Conservation (phyloP, 495 filamentous ascomycete genomes). For the Copromyces sp. region DNA sequence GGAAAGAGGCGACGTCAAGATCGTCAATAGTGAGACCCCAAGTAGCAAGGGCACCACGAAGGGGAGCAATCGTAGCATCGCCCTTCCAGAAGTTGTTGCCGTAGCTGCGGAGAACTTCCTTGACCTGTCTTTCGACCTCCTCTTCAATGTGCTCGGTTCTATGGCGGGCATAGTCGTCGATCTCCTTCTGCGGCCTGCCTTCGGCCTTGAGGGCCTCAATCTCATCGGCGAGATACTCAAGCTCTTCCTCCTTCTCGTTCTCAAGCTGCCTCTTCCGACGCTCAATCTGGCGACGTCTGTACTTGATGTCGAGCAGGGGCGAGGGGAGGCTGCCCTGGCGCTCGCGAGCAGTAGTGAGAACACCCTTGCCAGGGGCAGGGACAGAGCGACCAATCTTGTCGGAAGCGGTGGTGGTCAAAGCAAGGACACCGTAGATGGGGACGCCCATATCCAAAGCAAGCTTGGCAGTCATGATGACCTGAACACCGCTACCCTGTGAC, state of each 20-base stretch:
- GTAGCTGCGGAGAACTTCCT: slow-evolving; percentile 78
- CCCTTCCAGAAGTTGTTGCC: slow-evolving; percentile 99
- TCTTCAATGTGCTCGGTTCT: slow-evolving; percentile 78
- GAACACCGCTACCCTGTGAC: slow-evolving; percentile 95
- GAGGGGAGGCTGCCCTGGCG: slow-evolving; percentile 83
- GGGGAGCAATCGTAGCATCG: slow-evolving; percentile 83
- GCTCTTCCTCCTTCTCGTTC: slow-evolving; percentile 90
- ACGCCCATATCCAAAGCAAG: slow-evolving; percentile 98
- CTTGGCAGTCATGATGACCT: slow-evolving; percentile 95
- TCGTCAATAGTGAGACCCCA: slow-evolving; percentile 99
- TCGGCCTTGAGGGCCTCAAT: slow-evolving; percentile 82
- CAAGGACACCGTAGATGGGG: slow-evolving; percentile 91
- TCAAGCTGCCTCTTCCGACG: slow-evolving; percentile 84
- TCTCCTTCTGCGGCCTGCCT: slow-evolving; percentile 56
- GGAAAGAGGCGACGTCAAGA: slow-evolving; percentile 90
- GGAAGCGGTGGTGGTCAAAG: slow-evolving; percentile 90
- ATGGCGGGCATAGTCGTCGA: slow-evolving; percentile 72
- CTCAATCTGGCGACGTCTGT: slow-evolving; percentile 88
- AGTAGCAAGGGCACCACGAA: slow-evolving; percentile 88
- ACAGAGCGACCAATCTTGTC: slow-evolving; percentile 99
- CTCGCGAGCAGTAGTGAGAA: slow-evolving; percentile 95
- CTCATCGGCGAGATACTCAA: slow-evolving; percentile 87
- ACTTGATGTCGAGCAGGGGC: slow-evolving; percentile 91
- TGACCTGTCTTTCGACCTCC: slow-evolving; percentile 81
- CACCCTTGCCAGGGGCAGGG: slow-evolving; percentile 90